phyloP scores from a whole-genome alignment of 1,139 yeast species.

The Meyerozyma athensensis region DNA sequence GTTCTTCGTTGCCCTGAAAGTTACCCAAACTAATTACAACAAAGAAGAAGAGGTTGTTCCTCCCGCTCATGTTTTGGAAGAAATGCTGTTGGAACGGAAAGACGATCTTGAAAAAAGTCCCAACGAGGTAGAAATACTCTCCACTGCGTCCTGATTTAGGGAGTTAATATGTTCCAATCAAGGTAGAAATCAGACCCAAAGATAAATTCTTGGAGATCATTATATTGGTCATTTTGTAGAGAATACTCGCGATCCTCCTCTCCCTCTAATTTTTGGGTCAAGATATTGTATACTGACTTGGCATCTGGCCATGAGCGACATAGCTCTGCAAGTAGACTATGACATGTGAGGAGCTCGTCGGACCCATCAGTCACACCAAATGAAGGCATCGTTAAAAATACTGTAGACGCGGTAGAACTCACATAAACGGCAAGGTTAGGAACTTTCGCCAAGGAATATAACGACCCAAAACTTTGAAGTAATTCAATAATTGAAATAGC shows the following conservation, averaged over 20 bases:
- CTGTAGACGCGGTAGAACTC: slow-evolving; percentile 10
- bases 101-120: slow-evolving; percentile 1
- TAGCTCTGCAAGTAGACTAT: slow-evolving; percentile 6
- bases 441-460: slow-evolving; percentile 8
- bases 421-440: slow-evolving; percentile 10
- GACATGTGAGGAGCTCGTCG: not conserved
- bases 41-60: slow-evolving; percentile 9
- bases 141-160: slow-evolving; percentile 1
- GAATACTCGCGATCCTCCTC: slow-evolving; percentile 2
- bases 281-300: slow-evolving; percentile 6
- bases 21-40: slow-evolving; percentile 7
- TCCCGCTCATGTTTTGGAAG: slow-evolving; percentile 6
- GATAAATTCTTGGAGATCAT: slow-evolving; percentile 7
- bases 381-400: slow-evolving; percentile 6
- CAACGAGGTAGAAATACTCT: slow-evolving; percentile 1
- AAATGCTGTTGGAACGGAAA: slow-evolving; percentile 1
- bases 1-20: slow-evolving; percentile 9
- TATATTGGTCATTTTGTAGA: slow-evolving; percentile 2
- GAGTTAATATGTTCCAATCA: slow-evolving; percentile 6
- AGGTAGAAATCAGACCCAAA: slow-evolving; percentile 7
- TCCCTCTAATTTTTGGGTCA: slow-evolving; percentile 5
- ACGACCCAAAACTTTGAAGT: slow-evolving; percentile 6
- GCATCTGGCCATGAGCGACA: slow-evolving; percentile 10
- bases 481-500: slow-evolving; percentile 7
- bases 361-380: not conserved